Percentiles rank a stretch among this genome's conserved stretches.
These are phyloP conservation scores for Psilocybe cubensis DNA, from an alignment of 768 basidiomycete species.

Conservation along the genomic window DNA sequence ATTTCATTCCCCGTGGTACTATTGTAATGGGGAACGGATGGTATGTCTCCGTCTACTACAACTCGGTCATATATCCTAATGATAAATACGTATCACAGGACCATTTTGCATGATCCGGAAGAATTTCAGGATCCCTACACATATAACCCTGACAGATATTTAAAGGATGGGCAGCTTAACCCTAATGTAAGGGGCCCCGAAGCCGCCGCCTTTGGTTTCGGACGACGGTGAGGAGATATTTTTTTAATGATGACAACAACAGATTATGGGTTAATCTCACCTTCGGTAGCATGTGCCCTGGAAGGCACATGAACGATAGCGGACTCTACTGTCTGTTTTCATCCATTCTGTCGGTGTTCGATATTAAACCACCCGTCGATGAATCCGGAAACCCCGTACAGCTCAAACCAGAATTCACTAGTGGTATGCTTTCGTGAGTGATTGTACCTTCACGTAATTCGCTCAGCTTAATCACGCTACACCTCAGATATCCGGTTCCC, in stretches of 20 bases:
- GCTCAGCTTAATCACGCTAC: not conserved
- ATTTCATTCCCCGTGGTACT: constrained; percentile 32
- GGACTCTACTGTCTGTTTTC: constrained; percentile 23
- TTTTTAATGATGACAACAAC: not conserved
- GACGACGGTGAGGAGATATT: constrained; percentile 27
- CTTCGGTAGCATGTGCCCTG: constrained; percentile 27
- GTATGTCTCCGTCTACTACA: constrained; percentile 12
- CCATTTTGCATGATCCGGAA: constrained; percentile 35
- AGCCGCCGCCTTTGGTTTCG: constrained; percentile 34
- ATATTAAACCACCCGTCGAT: constrained; percentile 26
- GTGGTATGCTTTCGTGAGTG: constrained; percentile 24
- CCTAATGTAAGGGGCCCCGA: constrained; percentile 26
- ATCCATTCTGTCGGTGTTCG: constrained; percentile 24
- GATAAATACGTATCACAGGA: constrained; percentile 10
- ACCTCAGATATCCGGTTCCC: constrained; percentile 23
- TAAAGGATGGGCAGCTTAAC: constrained; percentile 27
- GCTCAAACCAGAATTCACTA: constrained; percentile 21
- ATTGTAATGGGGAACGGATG: constrained; percentile 33
- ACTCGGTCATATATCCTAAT: not conserved
- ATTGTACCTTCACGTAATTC: not conserved
- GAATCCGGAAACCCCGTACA: constrained; percentile 20
- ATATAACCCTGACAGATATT: constrained; percentile 36
- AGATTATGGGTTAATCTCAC: not conserved
- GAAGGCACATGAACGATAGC: constrained; percentile 25
- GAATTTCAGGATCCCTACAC: constrained; percentile 40